Conservation (phyloP, 1,284 basidiomycete genomes). For the Cryptococcus deneoformans region DNA sequence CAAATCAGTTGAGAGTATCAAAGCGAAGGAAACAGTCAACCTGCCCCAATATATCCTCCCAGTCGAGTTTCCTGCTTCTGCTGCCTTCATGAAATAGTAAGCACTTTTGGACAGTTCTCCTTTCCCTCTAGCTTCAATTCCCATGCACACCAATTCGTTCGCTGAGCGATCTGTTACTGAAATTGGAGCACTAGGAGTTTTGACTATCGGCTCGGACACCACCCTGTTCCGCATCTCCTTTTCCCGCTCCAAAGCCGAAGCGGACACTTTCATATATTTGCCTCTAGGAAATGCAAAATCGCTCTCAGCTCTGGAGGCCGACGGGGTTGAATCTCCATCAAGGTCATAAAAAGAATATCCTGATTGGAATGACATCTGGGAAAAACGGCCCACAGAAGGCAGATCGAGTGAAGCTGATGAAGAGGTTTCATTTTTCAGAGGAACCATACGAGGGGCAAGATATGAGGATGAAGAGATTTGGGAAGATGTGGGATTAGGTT, state of each 20-base stretch:
- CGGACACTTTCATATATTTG: conserved; percentile 30
- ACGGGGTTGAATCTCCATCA: conserved; percentile 18
- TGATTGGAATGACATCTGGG: conserved; percentile 32
- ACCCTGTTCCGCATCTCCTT: conserved; percentile 14
- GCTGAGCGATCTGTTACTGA: conserved; percentile 11
- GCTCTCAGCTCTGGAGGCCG: conserved; percentile 16
- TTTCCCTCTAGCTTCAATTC: conserved; percentile 34
- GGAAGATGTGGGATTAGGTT: not conserved
- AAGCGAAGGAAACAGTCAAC: conserved; percentile 3
- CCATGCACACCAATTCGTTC: conserved; percentile 29
- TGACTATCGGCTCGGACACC: conserved; percentile 9
- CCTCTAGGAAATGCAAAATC: conserved; percentile 15
- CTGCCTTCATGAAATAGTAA: conserved; percentile 47
- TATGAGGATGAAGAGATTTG: not conserved
- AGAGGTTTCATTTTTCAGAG: conserved; percentile 20
- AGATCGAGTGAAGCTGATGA: not conserved
- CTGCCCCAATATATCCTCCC: conserved; percentile 47
- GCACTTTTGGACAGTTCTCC: conserved; percentile 43
- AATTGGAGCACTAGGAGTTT: not conserved
- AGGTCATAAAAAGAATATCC: conserved; percentile 42
- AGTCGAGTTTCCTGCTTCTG: conserved; percentile 40
- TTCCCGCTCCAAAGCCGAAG: conserved; percentile 19
- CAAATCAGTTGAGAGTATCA: not conserved
- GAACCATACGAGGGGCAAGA: conserved; percentile 15
- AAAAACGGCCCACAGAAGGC: conserved; percentile 10